phyloP scores from a whole-genome alignment of 768 basidiomycete species.

The Calvatia gigantea region DNA sequence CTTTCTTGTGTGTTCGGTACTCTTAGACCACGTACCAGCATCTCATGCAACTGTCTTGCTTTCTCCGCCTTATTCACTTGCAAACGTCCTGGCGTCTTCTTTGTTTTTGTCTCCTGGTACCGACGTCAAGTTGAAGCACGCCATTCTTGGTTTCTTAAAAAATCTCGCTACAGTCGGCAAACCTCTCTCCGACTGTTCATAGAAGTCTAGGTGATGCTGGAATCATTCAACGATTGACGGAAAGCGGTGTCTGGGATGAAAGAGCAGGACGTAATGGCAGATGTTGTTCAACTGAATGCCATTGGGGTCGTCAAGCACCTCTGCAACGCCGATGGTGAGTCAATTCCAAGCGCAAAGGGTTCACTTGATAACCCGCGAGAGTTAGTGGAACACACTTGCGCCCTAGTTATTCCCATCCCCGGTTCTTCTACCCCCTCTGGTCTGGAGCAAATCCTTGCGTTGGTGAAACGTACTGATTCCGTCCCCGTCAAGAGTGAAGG shows the following conservation, averaged over 20 bases:
- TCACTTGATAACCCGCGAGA: background rate
- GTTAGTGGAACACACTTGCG: constrained; percentile 42
- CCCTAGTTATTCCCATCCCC: constrained; percentile 46
- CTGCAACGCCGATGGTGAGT: constrained; percentile 70
- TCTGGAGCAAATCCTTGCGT: constrained; percentile 65
- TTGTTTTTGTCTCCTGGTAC: constrained; percentile 49
- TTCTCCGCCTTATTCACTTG: constrained; percentile 63
- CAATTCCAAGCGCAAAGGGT: background rate
- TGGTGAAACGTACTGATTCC: constrained; percentile 78
- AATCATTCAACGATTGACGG: constrained; percentile 57
- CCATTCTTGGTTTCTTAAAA: constrained; percentile 81
- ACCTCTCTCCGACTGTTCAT: constrained; percentile 57
- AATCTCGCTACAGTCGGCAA: constrained; percentile 74
- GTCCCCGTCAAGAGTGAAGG: constrained; percentile 86
- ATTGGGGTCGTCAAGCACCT: constrained; percentile 90
- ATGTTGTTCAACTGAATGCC: constrained; percentile 82
- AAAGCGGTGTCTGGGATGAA: constrained; percentile 67
- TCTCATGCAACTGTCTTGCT: constrained; percentile 58
- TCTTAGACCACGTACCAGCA: constrained; percentile 35
- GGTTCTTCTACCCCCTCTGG: constrained; percentile 33
- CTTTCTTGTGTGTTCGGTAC: constrained; percentile 6
- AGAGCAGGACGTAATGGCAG: constrained; percentile 75
- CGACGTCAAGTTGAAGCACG: constrained; percentile 87
- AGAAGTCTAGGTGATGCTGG: constrained; percentile 54
- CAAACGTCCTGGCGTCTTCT: constrained; percentile 53